Percentiles rank a stretch among this genome's conserved stretches.
Evolutionary conservation across 176 grass and related monocot species (phyloP).

Genomic region (Rhynchospora pubera): DNA sequence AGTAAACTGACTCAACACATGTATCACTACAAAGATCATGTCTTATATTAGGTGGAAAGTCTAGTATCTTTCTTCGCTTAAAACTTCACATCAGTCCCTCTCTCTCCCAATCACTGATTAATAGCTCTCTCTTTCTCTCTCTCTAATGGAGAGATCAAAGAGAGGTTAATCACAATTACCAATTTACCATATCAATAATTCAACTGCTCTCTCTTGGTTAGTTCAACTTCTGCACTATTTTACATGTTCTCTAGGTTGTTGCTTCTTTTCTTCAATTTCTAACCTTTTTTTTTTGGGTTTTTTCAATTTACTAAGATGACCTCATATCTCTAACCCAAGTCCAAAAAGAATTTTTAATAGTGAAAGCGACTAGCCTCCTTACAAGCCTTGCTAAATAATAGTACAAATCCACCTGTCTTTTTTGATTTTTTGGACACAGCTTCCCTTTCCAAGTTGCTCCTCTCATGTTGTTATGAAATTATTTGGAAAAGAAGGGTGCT

Average conservation of each 20-base stretch:
- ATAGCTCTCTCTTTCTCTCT: neutral
- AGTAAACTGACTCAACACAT: neutral
- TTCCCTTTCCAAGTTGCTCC: neutral
- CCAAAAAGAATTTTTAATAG: neutral
- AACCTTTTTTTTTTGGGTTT: neutral
- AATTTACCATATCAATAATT: neutral
- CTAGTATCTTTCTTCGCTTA: neutral
- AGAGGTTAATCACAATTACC: neutral
- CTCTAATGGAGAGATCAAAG: neutral
- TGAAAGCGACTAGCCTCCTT: constrained; percentile 8
- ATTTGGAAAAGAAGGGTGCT: neutral
- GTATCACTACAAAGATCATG: neutral
- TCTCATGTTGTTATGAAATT: neutral
- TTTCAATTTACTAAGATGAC: neutral
- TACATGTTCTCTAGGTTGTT: neutral
- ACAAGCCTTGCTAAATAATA: neutral
- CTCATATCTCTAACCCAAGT: neutral
- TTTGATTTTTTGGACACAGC: neutral
- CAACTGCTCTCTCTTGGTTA: neutral
- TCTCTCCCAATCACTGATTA: neutral
- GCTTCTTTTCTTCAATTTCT: neutral
- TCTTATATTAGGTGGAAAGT: neutral
- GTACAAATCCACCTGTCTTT: neutral
- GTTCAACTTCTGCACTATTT: neutral
- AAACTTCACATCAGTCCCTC: neutral